A percentile compares a stretch with the other conserved stretches of the same genome.
Conservation (phyloP, 2,329 filamentous ascomycete species). For the Pseudogymnoascus sp. region DNA sequence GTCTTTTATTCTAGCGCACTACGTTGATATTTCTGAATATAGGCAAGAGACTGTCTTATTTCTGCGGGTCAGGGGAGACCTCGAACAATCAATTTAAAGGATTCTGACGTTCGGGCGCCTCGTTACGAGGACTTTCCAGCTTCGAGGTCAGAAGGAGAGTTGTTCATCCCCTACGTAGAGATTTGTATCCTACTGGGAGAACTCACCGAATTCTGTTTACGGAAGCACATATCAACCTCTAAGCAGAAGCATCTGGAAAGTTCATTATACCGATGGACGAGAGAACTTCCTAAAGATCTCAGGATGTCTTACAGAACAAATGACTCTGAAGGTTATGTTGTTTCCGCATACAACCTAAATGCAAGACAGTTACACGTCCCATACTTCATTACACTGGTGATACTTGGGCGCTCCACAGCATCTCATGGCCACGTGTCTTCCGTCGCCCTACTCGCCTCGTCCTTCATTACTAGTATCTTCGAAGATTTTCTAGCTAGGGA, state of each 20-base stretch:
- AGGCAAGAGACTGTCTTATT: neutral
- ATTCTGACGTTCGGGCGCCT: neutral
- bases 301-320: constrained; percentile 18
- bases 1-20: too few species aligned
- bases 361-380: constrained; percentile 31
- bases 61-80: neutral
- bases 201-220: neutral
- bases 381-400: constrained; percentile 34
- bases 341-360: constrained; percentile 29
- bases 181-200: neutral
- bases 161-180: constrained; percentile 7
- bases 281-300: constrained; percentile 27
- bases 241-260: neutral
- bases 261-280: constrained; percentile 30
- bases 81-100: neutral
- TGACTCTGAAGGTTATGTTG: neutral
- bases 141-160: neutral
- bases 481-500: constrained; percentile 37
- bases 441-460: constrained; percentile 33
- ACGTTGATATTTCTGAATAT: too few species aligned
- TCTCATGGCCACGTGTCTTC: constrained; percentile 24
- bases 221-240: neutral
- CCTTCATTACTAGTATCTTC: constrained; percentile 35
- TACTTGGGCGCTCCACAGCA: constrained; percentile 31
- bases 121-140: constrained; percentile 2